Percentiles rank a stretch among this genome's conserved stretches.
Evolutionary conservation across 116 monocot species (phyloP).

Genomic region (Papilionanthe hybrid): DNA sequence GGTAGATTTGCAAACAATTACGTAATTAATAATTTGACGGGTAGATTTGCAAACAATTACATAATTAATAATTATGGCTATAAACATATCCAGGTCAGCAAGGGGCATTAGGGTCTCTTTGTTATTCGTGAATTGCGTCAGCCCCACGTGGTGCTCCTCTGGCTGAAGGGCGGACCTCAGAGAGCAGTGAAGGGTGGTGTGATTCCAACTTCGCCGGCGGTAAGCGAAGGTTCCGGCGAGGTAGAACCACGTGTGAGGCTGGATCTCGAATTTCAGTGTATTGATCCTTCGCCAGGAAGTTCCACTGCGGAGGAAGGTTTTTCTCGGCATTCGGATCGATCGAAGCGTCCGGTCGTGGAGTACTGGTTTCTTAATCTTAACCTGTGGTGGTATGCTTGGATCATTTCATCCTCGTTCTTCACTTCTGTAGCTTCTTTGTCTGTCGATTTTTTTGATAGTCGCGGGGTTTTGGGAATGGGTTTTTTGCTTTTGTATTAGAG

Average conservation of each 20-base stretch:
- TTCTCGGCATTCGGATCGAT: constrained; percentile 2
- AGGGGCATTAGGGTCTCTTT: neutral
- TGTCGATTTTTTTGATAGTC: neutral
- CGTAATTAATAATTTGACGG: no score
- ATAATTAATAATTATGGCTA: no score
- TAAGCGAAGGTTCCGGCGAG: neutral
- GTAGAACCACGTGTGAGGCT: neutral
- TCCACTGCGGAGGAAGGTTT: neutral
- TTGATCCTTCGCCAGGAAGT: neutral
- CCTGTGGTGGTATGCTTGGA: neutral
- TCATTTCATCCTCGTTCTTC: neutral
- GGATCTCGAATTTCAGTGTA: neutral
- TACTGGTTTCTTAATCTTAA: neutral
- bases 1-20: no score
- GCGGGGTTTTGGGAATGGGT: neutral
- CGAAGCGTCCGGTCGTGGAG: neutral
- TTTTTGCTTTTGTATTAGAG: neutral
- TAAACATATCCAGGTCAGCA: neutral
- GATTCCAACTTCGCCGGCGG: neutral
- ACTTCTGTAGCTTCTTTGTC: neutral
- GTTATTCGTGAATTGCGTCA: neutral
- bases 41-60: no score
- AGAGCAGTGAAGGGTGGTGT: neutral
- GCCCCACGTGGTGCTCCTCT: neutral
- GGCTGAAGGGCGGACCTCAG: neutral